Percentiles rank a stretch among this genome's conserved stretches.
Evolutionary conservation across 805 yeast genomes (phyloP).

Genomic region (Kluyveromyces starmeri): DNA sequence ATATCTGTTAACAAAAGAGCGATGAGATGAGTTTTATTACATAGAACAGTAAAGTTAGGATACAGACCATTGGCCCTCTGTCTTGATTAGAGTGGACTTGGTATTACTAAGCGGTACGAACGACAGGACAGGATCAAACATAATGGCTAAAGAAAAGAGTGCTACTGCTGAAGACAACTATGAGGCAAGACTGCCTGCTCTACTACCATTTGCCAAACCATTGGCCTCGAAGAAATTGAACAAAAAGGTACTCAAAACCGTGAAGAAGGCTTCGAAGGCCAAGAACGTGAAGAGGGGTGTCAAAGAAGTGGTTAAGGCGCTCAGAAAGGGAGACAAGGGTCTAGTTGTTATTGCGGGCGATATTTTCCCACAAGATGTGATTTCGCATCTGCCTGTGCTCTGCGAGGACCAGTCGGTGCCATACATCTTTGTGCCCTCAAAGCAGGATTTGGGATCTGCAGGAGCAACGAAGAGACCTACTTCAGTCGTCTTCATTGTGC

Average conservation of each 20-base stretch:
- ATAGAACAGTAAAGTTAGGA: too few species aligned
- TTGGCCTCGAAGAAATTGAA: conserved; percentile 92
- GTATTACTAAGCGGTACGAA: too few species aligned
- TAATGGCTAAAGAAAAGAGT: conserved; percentile 19
- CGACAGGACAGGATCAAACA: neutral
- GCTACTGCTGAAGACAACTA: conserved; percentile 61
- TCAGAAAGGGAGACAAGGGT: conserved; percentile 97
- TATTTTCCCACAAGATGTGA: conserved; percentile 94
- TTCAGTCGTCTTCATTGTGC: conserved; percentile 93
- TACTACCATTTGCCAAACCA: conserved; percentile 87
- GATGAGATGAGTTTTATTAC: conserved; percentile 8
- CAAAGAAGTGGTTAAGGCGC: conserved; percentile 95
- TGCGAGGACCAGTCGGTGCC: conserved; percentile 94
- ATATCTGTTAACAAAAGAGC: conserved; percentile 4
- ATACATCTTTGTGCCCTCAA: conserved; percentile 88
- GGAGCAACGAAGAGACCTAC: conserved; percentile 99
- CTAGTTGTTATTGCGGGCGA: conserved; percentile 95
- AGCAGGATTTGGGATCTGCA: conserved; percentile 96
- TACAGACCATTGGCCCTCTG: too few species aligned
- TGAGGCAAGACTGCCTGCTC: conserved; percentile 84
- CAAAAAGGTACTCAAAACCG: conserved; percentile 90
- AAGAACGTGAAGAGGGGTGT: conserved; percentile 98
- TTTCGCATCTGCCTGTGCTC: conserved; percentile 93
- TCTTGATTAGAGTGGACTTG: too few species aligned
- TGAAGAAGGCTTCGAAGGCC: conserved; percentile 95